These are phyloP conservation scores for Peronospora destructor DNA, from an alignment of 352 stramenopile species.

Conservation along the genomic window DNA sequence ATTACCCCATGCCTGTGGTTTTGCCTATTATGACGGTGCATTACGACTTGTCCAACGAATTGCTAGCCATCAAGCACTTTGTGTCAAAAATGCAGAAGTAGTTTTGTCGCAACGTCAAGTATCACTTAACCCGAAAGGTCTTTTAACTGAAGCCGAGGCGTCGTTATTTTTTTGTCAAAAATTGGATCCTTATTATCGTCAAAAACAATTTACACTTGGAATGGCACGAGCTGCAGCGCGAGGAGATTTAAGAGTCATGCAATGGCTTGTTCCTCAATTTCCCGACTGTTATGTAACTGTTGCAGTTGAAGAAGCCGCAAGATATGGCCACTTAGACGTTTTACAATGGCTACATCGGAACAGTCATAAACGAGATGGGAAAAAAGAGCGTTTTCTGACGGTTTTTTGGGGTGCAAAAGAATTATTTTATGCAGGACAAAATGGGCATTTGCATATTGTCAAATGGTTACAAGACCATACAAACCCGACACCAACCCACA, in stretches of 20 bases:
- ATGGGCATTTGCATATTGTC: constrained; percentile 28
- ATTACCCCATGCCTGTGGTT: constrained; percentile 22
- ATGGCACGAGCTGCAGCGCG: constrained; percentile 24
- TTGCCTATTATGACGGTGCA: constrained; percentile 9
- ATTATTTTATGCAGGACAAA: constrained; percentile 31
- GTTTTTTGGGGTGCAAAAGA: constrained; percentile 36
- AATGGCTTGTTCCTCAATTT: constrained; percentile 25
- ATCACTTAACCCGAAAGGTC: background rate
- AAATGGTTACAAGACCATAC: constrained; percentile 35
- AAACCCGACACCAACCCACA: constrained; percentile 27
- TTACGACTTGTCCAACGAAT: constrained; percentile 26
- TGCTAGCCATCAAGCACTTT: constrained; percentile 4
- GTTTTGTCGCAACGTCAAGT: constrained; percentile 3
- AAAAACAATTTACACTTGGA: constrained; percentile 25
- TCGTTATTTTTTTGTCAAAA: constrained; percentile 1
- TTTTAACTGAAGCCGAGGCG: background rate
- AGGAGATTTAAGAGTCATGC: constrained; percentile 27
- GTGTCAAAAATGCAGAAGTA: background rate
- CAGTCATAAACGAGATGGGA: constrained; percentile 10
- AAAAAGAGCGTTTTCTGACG: background rate
- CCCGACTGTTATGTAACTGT: constrained; percentile 29
- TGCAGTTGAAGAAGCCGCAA: constrained; percentile 27
- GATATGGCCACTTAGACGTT: constrained; percentile 28
- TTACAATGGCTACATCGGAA: constrained; percentile 29
- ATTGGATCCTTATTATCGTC: constrained; percentile 20